Conservation (phyloP, 345 rosid genomes). For the Noccaea bulbosa region DNA sequence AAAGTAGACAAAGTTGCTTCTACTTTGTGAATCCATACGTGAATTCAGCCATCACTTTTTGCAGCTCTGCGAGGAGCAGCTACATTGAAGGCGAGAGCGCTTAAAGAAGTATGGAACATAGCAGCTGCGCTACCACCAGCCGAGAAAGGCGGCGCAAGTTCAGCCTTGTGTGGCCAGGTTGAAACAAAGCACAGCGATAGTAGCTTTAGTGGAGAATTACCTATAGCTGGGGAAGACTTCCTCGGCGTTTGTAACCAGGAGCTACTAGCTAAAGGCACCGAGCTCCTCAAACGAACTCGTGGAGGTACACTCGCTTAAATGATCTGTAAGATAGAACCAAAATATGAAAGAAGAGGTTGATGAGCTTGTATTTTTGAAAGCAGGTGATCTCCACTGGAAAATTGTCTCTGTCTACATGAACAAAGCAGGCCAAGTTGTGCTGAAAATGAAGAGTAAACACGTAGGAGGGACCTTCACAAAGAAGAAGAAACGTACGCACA, state of each 20-base stretch:
- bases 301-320: conserved; percentile 52
- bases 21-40: neutral
- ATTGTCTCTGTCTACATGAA: conserved; percentile 80
- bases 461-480: conserved; percentile 83
- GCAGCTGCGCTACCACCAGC: conserved; percentile 81
- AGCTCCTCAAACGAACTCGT: conserved; percentile 93
- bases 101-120: conserved; percentile 79
- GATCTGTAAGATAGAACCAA: neutral
- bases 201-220: conserved; percentile 60
- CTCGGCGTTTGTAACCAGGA: conserved; percentile 64
- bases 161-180: conserved; percentile 50
- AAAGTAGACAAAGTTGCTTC: neutral
- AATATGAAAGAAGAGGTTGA: neutral
- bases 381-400: conserved; percentile 99
- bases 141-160: conserved; percentile 66
- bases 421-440: conserved; percentile 69
- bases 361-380: conserved; percentile 16
- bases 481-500: conserved; percentile 58
- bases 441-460: conserved; percentile 91
- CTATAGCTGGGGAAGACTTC: conserved; percentile 60
- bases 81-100: conserved; percentile 86
- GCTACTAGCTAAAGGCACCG: conserved; percentile 76
- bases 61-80: conserved; percentile 95
- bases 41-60: neutral
- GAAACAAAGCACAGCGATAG: conserved; percentile 45